Conservation (phyloP, 208 protist genomes). For the Crithidia thermophila region DNA sequence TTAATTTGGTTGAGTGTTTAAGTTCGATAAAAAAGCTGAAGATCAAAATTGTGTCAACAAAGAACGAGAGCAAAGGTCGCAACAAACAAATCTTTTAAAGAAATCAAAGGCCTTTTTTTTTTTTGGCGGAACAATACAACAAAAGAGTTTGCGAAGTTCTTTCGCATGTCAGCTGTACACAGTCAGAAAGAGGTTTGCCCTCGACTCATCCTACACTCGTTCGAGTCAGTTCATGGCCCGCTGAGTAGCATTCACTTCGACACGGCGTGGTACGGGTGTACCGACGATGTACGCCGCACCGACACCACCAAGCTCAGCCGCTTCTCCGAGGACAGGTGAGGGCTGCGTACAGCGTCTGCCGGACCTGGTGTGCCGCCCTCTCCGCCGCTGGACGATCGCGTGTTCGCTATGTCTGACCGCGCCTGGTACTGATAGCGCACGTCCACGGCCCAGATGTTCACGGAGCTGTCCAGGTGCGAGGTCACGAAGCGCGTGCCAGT, state of each 20-base stretch:
- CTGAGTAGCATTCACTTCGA: background rate
- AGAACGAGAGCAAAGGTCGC: background rate
- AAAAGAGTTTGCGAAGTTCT: too few species aligned
- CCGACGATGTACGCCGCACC: slow-evolving; percentile 47
- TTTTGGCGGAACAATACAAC: too few species aligned
- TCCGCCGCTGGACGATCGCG: background rate
- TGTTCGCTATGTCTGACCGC: too few species aligned
- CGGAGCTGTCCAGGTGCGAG: slow-evolving; percentile 70
- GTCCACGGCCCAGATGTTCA: slow-evolving; percentile 70
- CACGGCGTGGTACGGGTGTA: slow-evolving; percentile 57
- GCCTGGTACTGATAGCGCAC: slow-evolving; percentile 41
- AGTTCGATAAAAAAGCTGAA: too few species aligned
- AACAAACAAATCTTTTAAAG: too few species aligned
- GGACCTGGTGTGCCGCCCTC: background rate
- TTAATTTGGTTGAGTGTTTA: too few species aligned
- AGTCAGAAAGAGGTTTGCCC: too few species aligned
- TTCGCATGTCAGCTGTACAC: too few species aligned
- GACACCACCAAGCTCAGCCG: slow-evolving; percentile 41
- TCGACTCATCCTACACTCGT: too few species aligned
- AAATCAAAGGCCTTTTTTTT: too few species aligned
- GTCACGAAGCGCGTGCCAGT: slow-evolving; percentile 84
- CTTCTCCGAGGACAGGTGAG: slow-evolving; percentile 3
- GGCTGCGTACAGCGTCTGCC: background rate
- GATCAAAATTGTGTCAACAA: too few species aligned
- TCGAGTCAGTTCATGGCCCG: too few species aligned